Evolutionary conservation across 805 yeast species (phyloP), one percentile per base, ranked within the genome.

Genomic region (Isabelozyma rhagii): DNA sequence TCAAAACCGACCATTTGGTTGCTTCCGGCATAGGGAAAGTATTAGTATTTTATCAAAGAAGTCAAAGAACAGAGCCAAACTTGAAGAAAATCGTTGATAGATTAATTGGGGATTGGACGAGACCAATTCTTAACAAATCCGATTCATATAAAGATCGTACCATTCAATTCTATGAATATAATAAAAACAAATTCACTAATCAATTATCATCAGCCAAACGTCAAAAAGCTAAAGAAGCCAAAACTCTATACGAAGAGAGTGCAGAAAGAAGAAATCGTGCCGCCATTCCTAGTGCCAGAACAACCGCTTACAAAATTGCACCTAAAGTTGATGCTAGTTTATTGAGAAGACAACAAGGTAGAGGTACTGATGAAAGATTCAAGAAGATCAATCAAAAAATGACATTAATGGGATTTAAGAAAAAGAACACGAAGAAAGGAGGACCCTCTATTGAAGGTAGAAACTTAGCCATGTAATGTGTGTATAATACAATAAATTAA

Each of bases 21-120:
- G 99, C 96, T 59, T 83, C 92, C 54, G 98, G 98, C 3, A 80
- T 94, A 46, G 99, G 98, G 15, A 90, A 92, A 68, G 89, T 94
- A 25, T 81, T 94, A 58, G 78, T 93, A n/a, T 94, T 92, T 63
- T 94, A 94, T 70, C 97, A 93, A 63, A 82, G 91, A 62, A 84
- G 94, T 31, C 87, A 87, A 63, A 82, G 93, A 61, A 96, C 96
- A 13, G 97, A 96, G 68, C 87, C 90, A 34, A 75, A 80, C 42
- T 80, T 94, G 63, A 91, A 93, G 66, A 84, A 96, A 64, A 78
- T 85, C 39, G 98, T 97, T 5, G 98, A 94, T 63, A 84, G 84
- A 63, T 74, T 94, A 52, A 87, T 94, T 56, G 97, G 97, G 25
- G 96, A 91, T 66, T 94, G 99, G 99, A 93, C 97, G 8, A 82